A percentile compares a stretch with the other conserved stretches of the same genome.
phyloP scores from a whole-genome alignment of 345 rosid species.

The Salix purpurea region DNA sequence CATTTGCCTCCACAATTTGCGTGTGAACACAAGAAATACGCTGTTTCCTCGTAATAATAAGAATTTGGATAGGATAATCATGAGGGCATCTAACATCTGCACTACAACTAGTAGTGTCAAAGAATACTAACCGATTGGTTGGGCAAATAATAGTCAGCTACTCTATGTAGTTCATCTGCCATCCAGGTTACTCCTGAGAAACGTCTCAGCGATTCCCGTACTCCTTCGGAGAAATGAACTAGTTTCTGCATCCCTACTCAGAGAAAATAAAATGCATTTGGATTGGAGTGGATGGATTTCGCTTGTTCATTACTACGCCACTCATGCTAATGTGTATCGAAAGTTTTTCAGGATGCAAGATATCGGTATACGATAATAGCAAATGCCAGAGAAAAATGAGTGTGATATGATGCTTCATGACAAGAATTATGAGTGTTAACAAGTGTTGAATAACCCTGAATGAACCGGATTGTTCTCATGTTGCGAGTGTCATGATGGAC shows the following conservation, averaged over 20 bases:
- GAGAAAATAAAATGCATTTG: constrained; percentile 12
- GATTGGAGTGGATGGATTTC: background rate
- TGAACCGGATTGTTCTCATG: no score
- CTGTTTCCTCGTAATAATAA: constrained; percentile 39
- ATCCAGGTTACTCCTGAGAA: constrained; percentile 85
- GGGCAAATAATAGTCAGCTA: constrained; percentile 68
- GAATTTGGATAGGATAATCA: background rate
- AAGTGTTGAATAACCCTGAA: no score
- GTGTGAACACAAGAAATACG: constrained; percentile 92
- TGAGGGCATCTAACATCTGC: background rate
- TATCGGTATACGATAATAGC: no score
- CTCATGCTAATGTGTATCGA: background rate
- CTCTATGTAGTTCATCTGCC: constrained; percentile 91
- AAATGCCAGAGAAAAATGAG: no score
- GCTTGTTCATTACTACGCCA: background rate
- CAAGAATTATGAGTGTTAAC: no score
- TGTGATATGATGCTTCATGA: no score
- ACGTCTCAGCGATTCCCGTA: constrained; percentile 76
- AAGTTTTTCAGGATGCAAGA: background rate
- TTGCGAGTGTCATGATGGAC: no score
- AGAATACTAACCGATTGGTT: constrained; percentile 61
- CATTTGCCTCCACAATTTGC: constrained; percentile 68
- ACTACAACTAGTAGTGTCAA: background rate
- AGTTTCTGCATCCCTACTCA: constrained; percentile 75
- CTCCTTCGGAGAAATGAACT: constrained; percentile 74